These are phyloP conservation scores for Delonix regia DNA, from an alignment of 306 rosid species.

Conservation along the genomic window DNA sequence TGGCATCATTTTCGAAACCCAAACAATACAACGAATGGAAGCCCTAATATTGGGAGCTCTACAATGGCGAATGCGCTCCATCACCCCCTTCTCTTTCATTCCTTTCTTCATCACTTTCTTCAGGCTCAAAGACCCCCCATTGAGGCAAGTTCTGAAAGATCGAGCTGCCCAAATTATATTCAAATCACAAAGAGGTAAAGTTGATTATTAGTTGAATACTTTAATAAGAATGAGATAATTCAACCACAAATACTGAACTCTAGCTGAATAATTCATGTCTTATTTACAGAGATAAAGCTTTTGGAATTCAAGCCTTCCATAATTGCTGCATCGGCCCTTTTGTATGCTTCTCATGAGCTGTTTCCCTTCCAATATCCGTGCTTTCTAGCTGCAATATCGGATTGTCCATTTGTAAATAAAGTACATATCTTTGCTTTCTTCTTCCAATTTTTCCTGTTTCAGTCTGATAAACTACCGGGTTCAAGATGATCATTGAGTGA, in stretches of 20 bases:
- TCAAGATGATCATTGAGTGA: not conserved
- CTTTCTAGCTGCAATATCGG: conserved; percentile 62
- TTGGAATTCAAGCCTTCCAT: conserved; percentile 83
- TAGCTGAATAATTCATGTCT: not conserved
- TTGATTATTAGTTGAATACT: not conserved
- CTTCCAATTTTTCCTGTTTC: not conserved
- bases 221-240: not conserved
- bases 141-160: conserved; percentile 67
- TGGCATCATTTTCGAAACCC: conserved; percentile 72
- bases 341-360: conserved; percentile 75
- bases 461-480: not conserved
- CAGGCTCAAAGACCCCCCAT: conserved; percentile 55
- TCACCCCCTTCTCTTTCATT: conserved; percentile 88
- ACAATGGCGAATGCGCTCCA: conserved; percentile 94
- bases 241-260: not conserved
- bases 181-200: conserved; percentile 77
- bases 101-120: conserved; percentile 62
- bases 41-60: conserved; percentile 72
- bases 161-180: conserved; percentile 76
- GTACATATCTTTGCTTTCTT: conserved; percentile 45
- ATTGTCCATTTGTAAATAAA: conserved; percentile 63
- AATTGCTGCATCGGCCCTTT: conserved; percentile 81
- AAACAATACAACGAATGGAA: conserved; percentile 87
- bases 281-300: conserved; percentile 63
- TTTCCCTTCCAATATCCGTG: conserved; percentile 79